phyloP scores from a whole-genome alignment of 1,139 yeast species.

The Diutina sp. region DNA sequence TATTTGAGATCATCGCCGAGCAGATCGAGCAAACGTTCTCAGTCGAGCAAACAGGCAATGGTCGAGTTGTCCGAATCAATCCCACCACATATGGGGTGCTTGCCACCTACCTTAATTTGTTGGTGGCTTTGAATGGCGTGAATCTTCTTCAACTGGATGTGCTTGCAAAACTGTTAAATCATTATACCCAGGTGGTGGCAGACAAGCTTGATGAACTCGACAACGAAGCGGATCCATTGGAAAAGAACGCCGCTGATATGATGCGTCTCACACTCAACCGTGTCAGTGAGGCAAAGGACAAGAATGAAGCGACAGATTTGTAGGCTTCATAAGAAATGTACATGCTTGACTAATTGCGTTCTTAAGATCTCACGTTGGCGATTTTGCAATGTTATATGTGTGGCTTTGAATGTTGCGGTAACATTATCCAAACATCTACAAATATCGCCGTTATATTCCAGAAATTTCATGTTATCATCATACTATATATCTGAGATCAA shows the following conservation, averaged over 20 bases:
- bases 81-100: conserved; percentile 22
- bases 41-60: conserved; percentile 6
- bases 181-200: not conserved
- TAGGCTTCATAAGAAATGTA: too few species aligned
- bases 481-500: not conserved
- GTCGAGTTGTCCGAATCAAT: conserved; percentile 6
- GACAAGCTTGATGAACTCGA: not conserved
- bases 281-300: not conserved
- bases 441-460: not conserved
- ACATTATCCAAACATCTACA: too few species aligned
- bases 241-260: conserved; percentile 1
- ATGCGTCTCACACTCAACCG: not conserved
- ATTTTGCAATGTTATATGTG: too few species aligned
- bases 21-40: conserved; percentile 20
- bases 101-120: conserved; percentile 41
- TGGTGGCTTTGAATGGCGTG: conserved; percentile 13
- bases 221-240: not conserved
- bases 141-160: not conserved
- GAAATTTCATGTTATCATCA: not conserved
- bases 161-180: not conserved
- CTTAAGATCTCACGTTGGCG: too few species aligned
- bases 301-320: too few species aligned
- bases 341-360: too few species aligned
- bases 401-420: too few species aligned
- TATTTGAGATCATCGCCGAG: conserved; percentile 20